Conservation (phyloP, 2,329 filamentous ascomycete genomes). For the Stachybotrys chartarum region DNA sequence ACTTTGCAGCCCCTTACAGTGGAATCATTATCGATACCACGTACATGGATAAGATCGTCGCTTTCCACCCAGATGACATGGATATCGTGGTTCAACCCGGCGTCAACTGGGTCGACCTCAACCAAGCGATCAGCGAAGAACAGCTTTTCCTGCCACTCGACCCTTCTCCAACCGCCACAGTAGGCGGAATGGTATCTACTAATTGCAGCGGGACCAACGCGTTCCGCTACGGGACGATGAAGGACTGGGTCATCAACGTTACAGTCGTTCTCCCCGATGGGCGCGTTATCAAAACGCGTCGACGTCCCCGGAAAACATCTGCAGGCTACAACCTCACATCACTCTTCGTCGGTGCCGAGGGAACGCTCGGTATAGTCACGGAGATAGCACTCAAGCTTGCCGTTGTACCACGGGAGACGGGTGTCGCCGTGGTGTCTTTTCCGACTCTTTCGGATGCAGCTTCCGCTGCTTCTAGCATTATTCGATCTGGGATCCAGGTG, state of each 20-base stretch:
- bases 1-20: constrained; percentile 25
- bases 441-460: constrained; percentile 52
- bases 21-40: constrained; percentile 72
- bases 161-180: constrained; percentile 69
- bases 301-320: constrained; percentile 68
- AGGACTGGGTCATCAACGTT: constrained; percentile 75
- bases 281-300: constrained; percentile 69
- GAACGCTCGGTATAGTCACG: constrained; percentile 74
- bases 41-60: constrained; percentile 65
- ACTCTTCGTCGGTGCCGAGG: constrained; percentile 73
- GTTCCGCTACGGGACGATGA: constrained; percentile 81
- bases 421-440: constrained; percentile 54
- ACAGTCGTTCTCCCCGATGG: constrained; percentile 80
- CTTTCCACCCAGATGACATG: constrained; percentile 59
- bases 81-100: constrained; percentile 65
- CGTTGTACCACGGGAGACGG: constrained; percentile 61
- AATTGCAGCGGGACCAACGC: constrained; percentile 65
- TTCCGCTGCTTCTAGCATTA: constrained; percentile 64
- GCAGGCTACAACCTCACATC: constrained; percentile 74
- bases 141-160: constrained; percentile 80
- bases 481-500: constrained; percentile 65
- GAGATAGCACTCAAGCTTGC: constrained; percentile 73
- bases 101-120: constrained; percentile 72
- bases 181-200: constrained; percentile 73
- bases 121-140: constrained; percentile 53